Evolutionary conservation across 1,139 yeast species (phyloP).

Genomic region (Diutina rugosa): DNA sequence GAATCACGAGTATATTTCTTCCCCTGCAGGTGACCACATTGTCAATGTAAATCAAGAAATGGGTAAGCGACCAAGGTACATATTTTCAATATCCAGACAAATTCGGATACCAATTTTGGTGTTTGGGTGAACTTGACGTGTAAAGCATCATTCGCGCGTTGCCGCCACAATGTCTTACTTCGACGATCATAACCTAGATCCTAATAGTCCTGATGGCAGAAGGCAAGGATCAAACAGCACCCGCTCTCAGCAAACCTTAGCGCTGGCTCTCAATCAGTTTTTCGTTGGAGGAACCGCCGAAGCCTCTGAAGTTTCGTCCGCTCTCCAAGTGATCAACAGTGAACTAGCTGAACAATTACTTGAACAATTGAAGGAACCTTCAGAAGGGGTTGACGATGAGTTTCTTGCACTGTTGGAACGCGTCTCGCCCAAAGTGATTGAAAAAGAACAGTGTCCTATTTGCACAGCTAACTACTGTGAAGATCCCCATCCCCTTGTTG

Average conservation of each 20-base stretch:
- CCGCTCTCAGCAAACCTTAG: not conserved
- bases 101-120: too few relatives aligned
- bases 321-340: not conserved
- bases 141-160: not conserved
- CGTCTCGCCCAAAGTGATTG: slow-evolving; percentile 26
- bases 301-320: not conserved
- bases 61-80: too few relatives aligned
- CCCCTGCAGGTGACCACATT: too few relatives aligned
- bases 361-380: slow-evolving; percentile 10
- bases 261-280: not conserved
- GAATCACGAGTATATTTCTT: too few relatives aligned
- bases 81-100: too few relatives aligned
- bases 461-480: slow-evolving; percentile 65
- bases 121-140: too few relatives aligned
- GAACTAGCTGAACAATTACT: slow-evolving; percentile 17
- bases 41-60: too few relatives aligned
- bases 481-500: slow-evolving; percentile 72
- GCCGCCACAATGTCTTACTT: not conserved
- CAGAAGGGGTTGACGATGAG: slow-evolving; percentile 51
- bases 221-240: not conserved
- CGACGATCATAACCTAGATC: not conserved
- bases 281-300: not conserved
- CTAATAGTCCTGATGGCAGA: not conserved
- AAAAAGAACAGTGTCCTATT: slow-evolving; percentile 60
- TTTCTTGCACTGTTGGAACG: slow-evolving; percentile 70